Evolutionary conservation across 2,329 filamentous ascomycete species (phyloP), one percentile per base, ranked within the genome.

Genomic region (Trichoderma asperellum): DNA sequence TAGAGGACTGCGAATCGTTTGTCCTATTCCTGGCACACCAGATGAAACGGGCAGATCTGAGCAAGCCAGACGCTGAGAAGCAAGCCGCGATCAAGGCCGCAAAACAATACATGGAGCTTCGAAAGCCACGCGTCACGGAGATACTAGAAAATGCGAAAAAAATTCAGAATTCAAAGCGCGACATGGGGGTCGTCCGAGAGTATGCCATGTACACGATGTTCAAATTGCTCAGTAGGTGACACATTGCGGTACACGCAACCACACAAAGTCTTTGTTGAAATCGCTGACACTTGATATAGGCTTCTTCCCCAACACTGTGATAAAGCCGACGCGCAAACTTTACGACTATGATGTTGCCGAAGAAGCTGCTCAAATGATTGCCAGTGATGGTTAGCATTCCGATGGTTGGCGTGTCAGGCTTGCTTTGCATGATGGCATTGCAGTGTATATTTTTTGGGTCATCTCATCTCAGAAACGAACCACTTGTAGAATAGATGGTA

Each of bases 1-100:
- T 74, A 11, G 73, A 74, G 29, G 73, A 74, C 27, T 70, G 66
- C 7, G 73, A 73, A 47, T 68, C 72, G 2, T 70, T 74, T 43
- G 55, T 64, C 1, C 60, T 74, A 6, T 68, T 74, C 16, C 59
- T 74, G 5, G 34, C 63, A 8, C 72, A 74, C 59, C 56, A 72
- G 27, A 32, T 74, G 21, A 32, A 60, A 6, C 37, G 64, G 5
- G 27, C 21, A 10, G 27, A 61, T 18, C 4, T 32, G 10, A 32
- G 52, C n/a, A 37, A 47, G 2, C 49, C 34, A 2, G 7, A 29
- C 18, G 40, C 55, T 18, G 24, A 69, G n/a, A 73, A 71, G 49
- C 43, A 70, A 32, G 69, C 68, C 35, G 53, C 73, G 63, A 70
- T 27, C 21, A 43, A 49, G 27, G 73, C 73, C 7, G 71, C 73